Percentiles rank a stretch among this genome's conserved stretches.
These are phyloP conservation scores for Protomyces pachydermus DNA, from an alignment of 1,139 yeast species.

Conservation along the genomic window DNA sequence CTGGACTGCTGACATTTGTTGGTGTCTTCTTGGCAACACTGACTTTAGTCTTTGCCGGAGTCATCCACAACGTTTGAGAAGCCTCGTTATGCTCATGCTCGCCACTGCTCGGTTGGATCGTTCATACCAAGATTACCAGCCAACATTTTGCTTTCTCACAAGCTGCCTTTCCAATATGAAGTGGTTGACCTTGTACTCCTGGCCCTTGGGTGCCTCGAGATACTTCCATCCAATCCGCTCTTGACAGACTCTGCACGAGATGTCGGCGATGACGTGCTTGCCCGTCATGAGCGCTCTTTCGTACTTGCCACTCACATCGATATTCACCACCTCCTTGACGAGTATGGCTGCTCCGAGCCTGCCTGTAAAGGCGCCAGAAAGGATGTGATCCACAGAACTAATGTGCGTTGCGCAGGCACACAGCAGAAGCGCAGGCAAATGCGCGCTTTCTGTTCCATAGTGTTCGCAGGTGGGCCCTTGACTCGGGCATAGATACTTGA, in stretches of 20 bases:
- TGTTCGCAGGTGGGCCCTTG: too few species aligned
- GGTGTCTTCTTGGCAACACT: background rate
- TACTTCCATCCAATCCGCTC: constrained; percentile 6
- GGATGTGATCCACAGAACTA: background rate
- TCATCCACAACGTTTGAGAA: background rate
- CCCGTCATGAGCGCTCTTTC: constrained; percentile 9
- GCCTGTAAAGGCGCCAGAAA: constrained; percentile 11
- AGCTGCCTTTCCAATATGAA: background rate
- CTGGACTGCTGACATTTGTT: constrained; percentile 1
- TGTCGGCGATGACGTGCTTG: constrained; percentile 9
- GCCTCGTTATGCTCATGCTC: background rate
- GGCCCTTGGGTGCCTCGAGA: background rate
- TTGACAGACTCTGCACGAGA: constrained; percentile 2
- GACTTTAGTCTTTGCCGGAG: background rate
- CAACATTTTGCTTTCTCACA: constrained; percentile 6
- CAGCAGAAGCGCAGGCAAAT: background rate
- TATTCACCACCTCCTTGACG: background rate
- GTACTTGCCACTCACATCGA: background rate
- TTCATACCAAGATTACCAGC: background rate
- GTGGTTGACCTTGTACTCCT: constrained; percentile 1
- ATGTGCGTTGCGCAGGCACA: background rate
- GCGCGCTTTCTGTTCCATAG: too few species aligned
- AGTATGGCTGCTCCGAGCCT: constrained; percentile 8
- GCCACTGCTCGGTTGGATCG: background rate
- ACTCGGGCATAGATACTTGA: too few species aligned